These are phyloP conservation scores for Durio zibethinus DNA, from an alignment of 345 rosid species.

Conservation along the genomic window DNA sequence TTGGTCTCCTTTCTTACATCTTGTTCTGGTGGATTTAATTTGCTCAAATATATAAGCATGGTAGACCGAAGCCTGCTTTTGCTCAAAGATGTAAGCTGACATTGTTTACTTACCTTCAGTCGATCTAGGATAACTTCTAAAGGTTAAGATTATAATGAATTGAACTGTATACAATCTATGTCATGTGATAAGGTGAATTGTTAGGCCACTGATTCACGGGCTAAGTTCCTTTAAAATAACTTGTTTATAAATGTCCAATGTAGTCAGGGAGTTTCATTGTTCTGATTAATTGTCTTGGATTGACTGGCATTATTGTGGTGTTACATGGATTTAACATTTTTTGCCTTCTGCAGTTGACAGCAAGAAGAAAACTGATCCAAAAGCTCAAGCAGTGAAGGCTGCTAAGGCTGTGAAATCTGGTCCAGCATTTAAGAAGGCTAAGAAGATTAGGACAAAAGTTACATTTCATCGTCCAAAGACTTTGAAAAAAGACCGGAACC, in stretches of 20 bases:
- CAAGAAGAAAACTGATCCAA: constrained; percentile 46
- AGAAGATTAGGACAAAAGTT: constrained; percentile 57
- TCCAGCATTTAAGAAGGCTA: constrained; percentile 44
- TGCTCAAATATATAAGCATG: neutral
- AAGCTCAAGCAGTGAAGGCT: constrained; percentile 61
- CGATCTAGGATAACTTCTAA: neutral
- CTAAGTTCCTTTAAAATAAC: neutral
- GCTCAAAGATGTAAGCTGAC: neutral
- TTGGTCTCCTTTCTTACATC: neutral
- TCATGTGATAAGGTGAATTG: neutral
- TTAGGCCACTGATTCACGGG: neutral
- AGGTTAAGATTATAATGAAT: neutral
- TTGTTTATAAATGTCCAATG: neutral
- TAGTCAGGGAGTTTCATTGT: neutral
- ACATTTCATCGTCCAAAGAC: constrained; percentile 67
- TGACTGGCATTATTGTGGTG: neutral
- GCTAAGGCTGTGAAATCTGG: constrained; percentile 66
- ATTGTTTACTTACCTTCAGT: neutral
- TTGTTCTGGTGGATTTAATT: too few relatives aligned
- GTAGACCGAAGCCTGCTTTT: neutral
- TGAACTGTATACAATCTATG: neutral
- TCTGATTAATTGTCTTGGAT: neutral
- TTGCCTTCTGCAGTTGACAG: constrained; percentile 20
- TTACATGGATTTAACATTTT: neutral
- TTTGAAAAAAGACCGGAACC: constrained; percentile 52